Base-by-base conservation (phyloP, 108 stramenopile species). In the Pseudonitzschia pungens region DNA sequence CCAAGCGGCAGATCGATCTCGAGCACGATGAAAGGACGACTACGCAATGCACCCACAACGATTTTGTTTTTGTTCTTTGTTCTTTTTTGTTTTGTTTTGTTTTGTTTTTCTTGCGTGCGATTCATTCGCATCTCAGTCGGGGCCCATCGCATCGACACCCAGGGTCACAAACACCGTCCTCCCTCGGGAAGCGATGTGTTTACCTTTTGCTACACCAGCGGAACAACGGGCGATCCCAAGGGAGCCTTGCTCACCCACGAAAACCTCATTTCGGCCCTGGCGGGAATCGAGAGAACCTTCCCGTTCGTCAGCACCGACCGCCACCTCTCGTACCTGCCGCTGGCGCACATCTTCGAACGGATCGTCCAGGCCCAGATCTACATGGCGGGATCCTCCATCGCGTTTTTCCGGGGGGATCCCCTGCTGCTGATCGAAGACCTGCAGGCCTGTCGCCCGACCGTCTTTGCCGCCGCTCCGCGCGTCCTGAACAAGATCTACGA, bases 261-360 rank as follows among this genome's bases (percentile, higher is more conserved):
- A 65, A 96, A 96, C 72, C 56, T 98, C 29, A 71, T 94, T 68
- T 80, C 90, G 0, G 78, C 93, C 24, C 74, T 85, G 12, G 85
- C 79, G 18, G 89, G 89, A 0, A 62, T 83, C 32, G 33, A 57
- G 6, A 68, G 70, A 4, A 53, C 70, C 8, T 62, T 84, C 16
- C 75, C 75, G 29, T 29, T 78, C n/a, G 36, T 73, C 4, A 65
- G 68, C 14, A 76, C 62, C 31, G 97, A 99, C 79, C 86, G 95
- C 9, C 96, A 98, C 82, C 71, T 99, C 41, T 93, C 92, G 27
- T 99, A 97, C 81, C 84, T 99, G 41, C 98, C 98, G 15, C 77
- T 97, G 44, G 93, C 98, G 5, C 98, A 99, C 81, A 96, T 98
- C 65, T 97, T 97, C 79, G 98, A 98, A 83, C 85, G 96, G 10